Percentiles rank a stretch among this genome's conserved stretches.
Evolutionary conservation across 2,329 filamentous ascomycete species (phyloP).

Genomic region (Xylaria sp.): DNA sequence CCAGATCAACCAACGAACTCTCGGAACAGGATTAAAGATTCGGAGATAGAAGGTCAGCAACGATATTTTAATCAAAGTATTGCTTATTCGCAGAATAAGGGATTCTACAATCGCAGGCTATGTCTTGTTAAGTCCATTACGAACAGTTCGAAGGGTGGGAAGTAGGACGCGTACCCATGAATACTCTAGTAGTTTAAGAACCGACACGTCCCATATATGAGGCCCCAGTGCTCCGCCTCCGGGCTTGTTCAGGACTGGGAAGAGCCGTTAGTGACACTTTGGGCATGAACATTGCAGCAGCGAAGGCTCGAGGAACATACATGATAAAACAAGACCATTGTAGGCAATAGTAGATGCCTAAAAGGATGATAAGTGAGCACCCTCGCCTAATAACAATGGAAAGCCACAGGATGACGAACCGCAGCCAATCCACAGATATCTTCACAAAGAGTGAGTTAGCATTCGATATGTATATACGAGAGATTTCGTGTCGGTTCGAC

Average conservation of each 20-base stretch:
- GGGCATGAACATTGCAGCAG: neutral
- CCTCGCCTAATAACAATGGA: neutral
- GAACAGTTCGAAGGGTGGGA: neutral
- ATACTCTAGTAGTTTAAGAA: constrained; percentile 4
- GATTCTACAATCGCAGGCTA: constrained; percentile 20
- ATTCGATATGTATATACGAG: neutral
- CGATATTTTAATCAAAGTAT: constrained; percentile 33
- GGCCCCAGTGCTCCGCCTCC: constrained; percentile 20
- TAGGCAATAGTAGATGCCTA: constrained; percentile 19
- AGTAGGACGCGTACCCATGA: constrained; percentile 8
- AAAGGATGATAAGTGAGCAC: neutral
- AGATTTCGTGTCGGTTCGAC: neutral
- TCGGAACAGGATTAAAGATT: constrained; percentile 29
- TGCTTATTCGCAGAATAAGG: constrained; percentile 27
- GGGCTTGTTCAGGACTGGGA: constrained; percentile 18
- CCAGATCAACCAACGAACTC: constrained; percentile 29
- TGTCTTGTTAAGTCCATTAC: neutral
- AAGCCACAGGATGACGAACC: constrained; percentile 9
- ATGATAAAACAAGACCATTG: constrained; percentile 23
- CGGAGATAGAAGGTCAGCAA: constrained; percentile 36
- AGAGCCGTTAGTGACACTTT: neutral
- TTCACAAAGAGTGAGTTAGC: constrained; percentile 12
- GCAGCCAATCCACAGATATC: constrained; percentile 23
- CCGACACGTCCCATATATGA: constrained; percentile 28
- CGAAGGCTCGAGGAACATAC: constrained; percentile 2